Conservation (phyloP, 2,329 filamentous ascomycete species). For the Ophiosphaerella herpotricha region DNA sequence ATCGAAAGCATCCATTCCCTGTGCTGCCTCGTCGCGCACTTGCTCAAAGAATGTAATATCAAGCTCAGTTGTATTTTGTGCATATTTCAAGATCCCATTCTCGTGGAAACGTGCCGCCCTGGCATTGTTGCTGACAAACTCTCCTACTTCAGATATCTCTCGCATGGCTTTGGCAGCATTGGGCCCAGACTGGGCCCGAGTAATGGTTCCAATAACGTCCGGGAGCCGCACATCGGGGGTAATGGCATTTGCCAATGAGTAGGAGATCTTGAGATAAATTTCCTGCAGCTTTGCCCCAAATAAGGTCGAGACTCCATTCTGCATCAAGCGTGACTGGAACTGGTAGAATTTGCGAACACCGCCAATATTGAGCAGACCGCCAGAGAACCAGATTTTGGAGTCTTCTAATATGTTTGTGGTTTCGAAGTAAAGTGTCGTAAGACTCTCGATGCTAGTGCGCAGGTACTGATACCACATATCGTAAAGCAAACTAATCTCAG, state of each 20-base stretch:
- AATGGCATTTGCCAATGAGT: slow-evolving; percentile 52
- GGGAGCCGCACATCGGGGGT: slow-evolving; percentile 44
- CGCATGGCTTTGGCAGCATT: slow-evolving; percentile 54
- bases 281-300: slow-evolving; percentile 60
- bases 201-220: slow-evolving; percentile 52
- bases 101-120: slow-evolving; percentile 24
- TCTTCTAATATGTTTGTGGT: slow-evolving; percentile 58
- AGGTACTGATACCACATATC: slow-evolving; percentile 59
- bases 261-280: slow-evolving; percentile 59
- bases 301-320: slow-evolving; percentile 56
- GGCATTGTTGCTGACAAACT: slow-evolving; percentile 56
- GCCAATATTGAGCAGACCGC: slow-evolving; percentile 54
- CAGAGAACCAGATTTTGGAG: slow-evolving; percentile 54
- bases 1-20: slow-evolving; percentile 29
- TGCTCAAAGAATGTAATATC: slow-evolving; percentile 25
- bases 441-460: slow-evolving; percentile 55
- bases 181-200: slow-evolving; percentile 50
- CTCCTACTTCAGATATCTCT: slow-evolving; percentile 57
- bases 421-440: slow-evolving; percentile 60
- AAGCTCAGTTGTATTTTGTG: slow-evolving; percentile 20
- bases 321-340: slow-evolving; percentile 58
- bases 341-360: slow-evolving; percentile 59
- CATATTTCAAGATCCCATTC: slow-evolving; percentile 23
- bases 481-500: slow-evolving; percentile 54
- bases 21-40: slow-evolving; percentile 20